These are phyloP conservation scores for Hansenula lynferdii DNA, from an alignment of 1,139 yeast species.

Conservation along the genomic window DNA sequence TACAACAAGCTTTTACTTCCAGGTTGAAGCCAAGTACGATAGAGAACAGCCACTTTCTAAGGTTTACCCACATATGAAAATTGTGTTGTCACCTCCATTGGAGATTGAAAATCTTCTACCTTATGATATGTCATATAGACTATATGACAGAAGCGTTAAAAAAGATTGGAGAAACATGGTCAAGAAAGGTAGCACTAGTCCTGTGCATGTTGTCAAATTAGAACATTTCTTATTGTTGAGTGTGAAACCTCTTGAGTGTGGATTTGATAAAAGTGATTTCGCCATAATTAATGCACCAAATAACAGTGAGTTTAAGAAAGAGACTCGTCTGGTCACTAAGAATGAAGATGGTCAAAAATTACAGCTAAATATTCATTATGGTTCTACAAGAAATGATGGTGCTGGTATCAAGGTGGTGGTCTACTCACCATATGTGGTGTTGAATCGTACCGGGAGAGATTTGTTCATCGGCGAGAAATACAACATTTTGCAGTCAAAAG, in stretches of 20 bases:
- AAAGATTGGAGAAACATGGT: slow-evolving; percentile 65
- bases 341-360: slow-evolving; percentile 65
- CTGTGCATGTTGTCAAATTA: slow-evolving; percentile 78
- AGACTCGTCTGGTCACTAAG: slow-evolving; percentile 42
- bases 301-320: slow-evolving; percentile 51
- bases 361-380: slow-evolving; percentile 62
- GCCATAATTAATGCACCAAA: slow-evolving; percentile 68
- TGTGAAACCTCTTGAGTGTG: slow-evolving; percentile 63
- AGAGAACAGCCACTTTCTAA: slow-evolving; percentile 61
- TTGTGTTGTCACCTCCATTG: slow-evolving; percentile 80
- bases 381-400: slow-evolving; percentile 35
- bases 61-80: slow-evolving; percentile 80
- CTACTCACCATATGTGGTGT: slow-evolving; percentile 77
- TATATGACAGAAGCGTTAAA: slow-evolving; percentile 73
- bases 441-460: slow-evolving; percentile 75
- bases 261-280: slow-evolving; percentile 69
- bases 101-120: slow-evolving; percentile 85
- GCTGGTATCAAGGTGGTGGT: slow-evolving; percentile 62
- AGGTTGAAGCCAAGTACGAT: slow-evolving; percentile 65
- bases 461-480: slow-evolving; percentile 53
- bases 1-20: slow-evolving; percentile 56
- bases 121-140: slow-evolving; percentile 66
- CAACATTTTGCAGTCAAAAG: slow-evolving; percentile 41
- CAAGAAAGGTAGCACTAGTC: slow-evolving; percentile 58
- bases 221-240: slow-evolving; percentile 66